Conservation (phyloP, 2,329 filamentous ascomycete genomes). For the Apiospora kogelbergensis region DNA sequence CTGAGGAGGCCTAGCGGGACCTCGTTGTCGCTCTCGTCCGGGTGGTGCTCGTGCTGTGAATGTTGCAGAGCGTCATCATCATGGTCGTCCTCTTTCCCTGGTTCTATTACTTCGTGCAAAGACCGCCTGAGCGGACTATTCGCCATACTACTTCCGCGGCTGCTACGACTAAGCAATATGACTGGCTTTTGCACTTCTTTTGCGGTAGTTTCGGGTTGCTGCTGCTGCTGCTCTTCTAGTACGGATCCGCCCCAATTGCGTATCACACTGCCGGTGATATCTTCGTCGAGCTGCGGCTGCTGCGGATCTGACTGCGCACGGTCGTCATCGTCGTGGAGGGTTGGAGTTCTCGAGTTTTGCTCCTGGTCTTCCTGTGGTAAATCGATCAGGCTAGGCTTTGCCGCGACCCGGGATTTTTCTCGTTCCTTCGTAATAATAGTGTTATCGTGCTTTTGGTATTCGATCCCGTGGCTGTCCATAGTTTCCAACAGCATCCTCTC, state of each 20-base stretch:
- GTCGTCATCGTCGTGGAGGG: not conserved
- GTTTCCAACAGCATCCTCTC: slow-evolving; percentile 51
- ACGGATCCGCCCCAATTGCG: slow-evolving; percentile 29
- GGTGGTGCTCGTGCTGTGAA: slow-evolving; percentile 37
- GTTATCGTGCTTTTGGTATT: slow-evolving; percentile 13
- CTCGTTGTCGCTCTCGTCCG: slow-evolving; percentile 29
- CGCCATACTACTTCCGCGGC: not conserved
- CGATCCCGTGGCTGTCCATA: slow-evolving; percentile 13
- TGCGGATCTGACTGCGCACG: not conserved
- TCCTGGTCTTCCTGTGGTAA: not conserved
- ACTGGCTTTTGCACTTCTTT: not conserved
- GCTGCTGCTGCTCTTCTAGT: slow-evolving; percentile 14
- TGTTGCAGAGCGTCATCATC: slow-evolving; percentile 38
- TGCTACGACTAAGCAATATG: not conserved
- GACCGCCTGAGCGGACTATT: not conserved
- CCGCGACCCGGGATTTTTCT: slow-evolving; percentile 18
- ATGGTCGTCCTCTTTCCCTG: not conserved
- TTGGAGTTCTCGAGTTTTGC: not conserved
- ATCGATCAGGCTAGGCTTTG: not conserved
- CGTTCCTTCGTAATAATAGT: slow-evolving; percentile 16
- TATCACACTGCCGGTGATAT: slow-evolving; percentile 34
- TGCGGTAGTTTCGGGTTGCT: not conserved
- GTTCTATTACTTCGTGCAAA: slow-evolving; percentile 18
- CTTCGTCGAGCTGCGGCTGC: slow-evolving; percentile 23
- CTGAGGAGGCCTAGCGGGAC: slow-evolving; percentile 23